phyloP scores from a whole-genome alignment of 2,329 filamentous ascomycete species.

The Exophiala lecanii-corni region DNA sequence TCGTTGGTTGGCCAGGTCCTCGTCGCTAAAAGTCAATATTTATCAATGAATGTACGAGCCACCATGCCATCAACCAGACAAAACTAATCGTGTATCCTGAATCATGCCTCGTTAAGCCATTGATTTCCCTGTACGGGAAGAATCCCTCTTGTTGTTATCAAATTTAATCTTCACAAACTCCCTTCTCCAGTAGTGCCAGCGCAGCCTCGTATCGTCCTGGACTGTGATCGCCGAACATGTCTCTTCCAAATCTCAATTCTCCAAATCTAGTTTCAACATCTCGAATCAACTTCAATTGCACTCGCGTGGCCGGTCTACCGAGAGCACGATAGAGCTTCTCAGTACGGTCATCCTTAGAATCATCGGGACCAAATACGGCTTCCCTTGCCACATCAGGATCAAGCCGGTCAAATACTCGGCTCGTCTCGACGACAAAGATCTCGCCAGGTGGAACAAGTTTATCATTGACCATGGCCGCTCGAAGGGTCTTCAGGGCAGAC shows the following conservation, averaged over 20 bases:
- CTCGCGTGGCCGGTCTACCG: conserved; percentile 62
- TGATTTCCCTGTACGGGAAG: no score
- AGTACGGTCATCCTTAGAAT: conserved; percentile 34
- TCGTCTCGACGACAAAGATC: conserved; percentile 67
- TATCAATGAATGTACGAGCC: no score
- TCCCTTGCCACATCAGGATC: conserved; percentile 44
- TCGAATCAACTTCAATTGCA: conserved; percentile 65
- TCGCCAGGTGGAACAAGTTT: conserved; percentile 73
- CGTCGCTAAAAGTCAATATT: no score
- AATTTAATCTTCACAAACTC: conserved; percentile 41
- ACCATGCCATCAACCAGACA: no score
- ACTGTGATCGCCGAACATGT: conserved; percentile 72
- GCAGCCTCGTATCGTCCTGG: conserved; percentile 69
- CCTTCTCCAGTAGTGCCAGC: conserved; percentile 54
- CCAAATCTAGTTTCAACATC: conserved; percentile 67
- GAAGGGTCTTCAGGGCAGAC: conserved; percentile 60
- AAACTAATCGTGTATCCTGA: no score
- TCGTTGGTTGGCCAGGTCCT: no score
- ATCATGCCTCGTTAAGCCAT: no score
- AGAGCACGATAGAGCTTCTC: conserved; percentile 35
- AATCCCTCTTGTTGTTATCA: no score
- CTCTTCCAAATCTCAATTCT: conserved; percentile 66
- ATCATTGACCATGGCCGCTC: conserved; percentile 62
- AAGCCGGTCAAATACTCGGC: conserved; percentile 57
- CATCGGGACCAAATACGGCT: conserved; percentile 42